phyloP scores from a whole-genome alignment of 805 yeast species.

The Lipomyces yamadae region DNA sequence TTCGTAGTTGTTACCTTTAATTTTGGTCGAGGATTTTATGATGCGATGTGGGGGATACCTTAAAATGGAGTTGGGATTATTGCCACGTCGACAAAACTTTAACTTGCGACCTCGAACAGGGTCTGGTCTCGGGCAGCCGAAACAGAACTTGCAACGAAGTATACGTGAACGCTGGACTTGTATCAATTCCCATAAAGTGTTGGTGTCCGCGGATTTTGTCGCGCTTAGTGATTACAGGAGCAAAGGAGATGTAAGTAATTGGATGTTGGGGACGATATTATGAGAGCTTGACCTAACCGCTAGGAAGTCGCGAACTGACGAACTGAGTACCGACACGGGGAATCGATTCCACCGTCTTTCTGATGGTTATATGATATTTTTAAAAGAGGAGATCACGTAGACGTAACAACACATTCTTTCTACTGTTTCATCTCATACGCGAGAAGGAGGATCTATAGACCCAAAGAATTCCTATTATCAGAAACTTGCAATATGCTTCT shows the following conservation, averaged over 20 bases:
- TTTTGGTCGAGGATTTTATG: background rate
- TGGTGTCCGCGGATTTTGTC: too few species aligned
- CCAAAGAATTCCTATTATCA: background rate
- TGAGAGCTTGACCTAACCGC: background rate
- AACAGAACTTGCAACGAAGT: background rate
- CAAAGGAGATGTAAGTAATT: too few species aligned
- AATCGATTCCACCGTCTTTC: background rate
- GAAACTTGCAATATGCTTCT: conserved; percentile 16
- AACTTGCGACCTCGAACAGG: background rate
- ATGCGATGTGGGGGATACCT: background rate
- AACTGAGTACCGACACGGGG: background rate
- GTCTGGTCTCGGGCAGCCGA: background rate
- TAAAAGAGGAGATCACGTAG: too few species aligned
- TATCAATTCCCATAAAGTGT: background rate
- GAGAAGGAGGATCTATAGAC: background rate
- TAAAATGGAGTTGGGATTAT: background rate
- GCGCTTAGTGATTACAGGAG: too few species aligned
- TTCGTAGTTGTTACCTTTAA: too few species aligned
- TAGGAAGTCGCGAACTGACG: background rate
- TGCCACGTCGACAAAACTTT: conserved; percentile 7
- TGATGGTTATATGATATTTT: background rate
- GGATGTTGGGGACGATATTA: too few species aligned
- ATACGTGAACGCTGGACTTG: background rate
- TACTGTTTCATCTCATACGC: too few species aligned
- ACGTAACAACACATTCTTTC: too few species aligned